Conservation (phyloP, 352 stramenopile genomes). For the Phytophthora agathidicida region DNA sequence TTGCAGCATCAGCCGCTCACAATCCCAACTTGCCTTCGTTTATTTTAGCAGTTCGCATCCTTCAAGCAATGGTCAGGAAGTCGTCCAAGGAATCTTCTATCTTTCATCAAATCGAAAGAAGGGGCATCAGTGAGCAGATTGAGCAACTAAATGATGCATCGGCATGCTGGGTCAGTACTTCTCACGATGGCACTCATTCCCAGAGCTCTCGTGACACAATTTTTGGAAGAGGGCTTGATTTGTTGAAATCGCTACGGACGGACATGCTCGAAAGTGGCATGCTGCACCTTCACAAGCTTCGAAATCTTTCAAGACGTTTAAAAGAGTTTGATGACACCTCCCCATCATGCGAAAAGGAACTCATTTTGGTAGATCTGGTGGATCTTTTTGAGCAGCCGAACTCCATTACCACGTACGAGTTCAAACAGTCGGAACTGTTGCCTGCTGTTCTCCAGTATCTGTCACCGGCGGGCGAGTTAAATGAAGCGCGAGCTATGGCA, state of each 20-base stretch:
- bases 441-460: conserved; percentile 67
- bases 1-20: conserved; percentile 16
- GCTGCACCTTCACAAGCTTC: conserved; percentile 76
- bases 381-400: conserved; percentile 80
- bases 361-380: conserved; percentile 72
- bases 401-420: conserved; percentile 84
- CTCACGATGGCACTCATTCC: conserved; percentile 11
- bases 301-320: conserved; percentile 71
- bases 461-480: conserved; percentile 33
- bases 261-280: conserved; percentile 82
- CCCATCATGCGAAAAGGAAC: conserved; percentile 41
- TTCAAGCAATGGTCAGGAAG: conserved; percentile 75
- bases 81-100: conserved; percentile 60
- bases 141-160: conserved; percentile 59
- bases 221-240: conserved; percentile 52
- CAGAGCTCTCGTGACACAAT: conserved; percentile 44
- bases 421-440: conserved; percentile 82
- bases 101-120: conserved; percentile 83
- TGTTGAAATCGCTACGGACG: conserved; percentile 61
- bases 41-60: conserved; percentile 76
- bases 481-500: conserved; percentile 39
- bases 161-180: conserved; percentile 35
- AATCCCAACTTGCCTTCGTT: conserved; percentile 59
- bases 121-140: conserved; percentile 80
- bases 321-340: conserved; percentile 43